These are phyloP conservation scores for Neckera pumila DNA, from an alignment of 225 moss, liverwort and hornwort species.

Conservation along the genomic window DNA sequence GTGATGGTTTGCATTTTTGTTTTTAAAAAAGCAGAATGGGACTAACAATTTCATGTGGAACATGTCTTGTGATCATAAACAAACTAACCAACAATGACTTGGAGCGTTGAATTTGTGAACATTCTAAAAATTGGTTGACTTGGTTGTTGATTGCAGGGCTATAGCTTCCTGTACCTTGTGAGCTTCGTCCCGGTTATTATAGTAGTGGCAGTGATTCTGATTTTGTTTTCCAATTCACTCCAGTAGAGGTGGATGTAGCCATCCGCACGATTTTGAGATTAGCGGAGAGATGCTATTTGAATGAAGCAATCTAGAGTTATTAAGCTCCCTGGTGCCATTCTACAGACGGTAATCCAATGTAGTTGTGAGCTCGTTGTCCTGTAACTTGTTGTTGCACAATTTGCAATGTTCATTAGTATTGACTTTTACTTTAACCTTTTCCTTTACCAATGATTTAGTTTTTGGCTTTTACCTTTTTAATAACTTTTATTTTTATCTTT, in stretches of 20 bases:
- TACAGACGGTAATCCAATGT: neutral
- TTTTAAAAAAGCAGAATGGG: too few relatives aligned
- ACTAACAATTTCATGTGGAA: neutral
- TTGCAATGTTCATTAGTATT: neutral
- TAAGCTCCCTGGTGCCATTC: neutral
- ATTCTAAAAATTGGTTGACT: neutral
- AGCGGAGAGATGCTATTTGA: neutral
- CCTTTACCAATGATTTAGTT: neutral
- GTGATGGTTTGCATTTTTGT: neutral
- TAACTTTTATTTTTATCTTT: neutral
- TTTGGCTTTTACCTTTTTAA: neutral
- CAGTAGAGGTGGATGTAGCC: slow-evolving; percentile 31
- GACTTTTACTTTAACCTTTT: neutral
- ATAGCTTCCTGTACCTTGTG: slow-evolving; percentile 81
- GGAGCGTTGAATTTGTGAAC: neutral
- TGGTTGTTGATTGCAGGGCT: slow-evolving; percentile 62
- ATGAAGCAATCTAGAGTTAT: neutral
- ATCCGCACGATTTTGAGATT: slow-evolving; percentile 2
- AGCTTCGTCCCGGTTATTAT: slow-evolving; percentile 84
- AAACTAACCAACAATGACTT: neutral
- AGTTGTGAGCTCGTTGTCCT: neutral
- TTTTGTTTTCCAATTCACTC: slow-evolving; percentile 90
- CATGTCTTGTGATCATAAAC: neutral
- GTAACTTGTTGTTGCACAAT: neutral
- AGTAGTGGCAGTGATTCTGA: slow-evolving; percentile 59